Evolutionary conservation across 345 rosid species (phyloP).

Genomic region (Dipteronia sinensis): DNA sequence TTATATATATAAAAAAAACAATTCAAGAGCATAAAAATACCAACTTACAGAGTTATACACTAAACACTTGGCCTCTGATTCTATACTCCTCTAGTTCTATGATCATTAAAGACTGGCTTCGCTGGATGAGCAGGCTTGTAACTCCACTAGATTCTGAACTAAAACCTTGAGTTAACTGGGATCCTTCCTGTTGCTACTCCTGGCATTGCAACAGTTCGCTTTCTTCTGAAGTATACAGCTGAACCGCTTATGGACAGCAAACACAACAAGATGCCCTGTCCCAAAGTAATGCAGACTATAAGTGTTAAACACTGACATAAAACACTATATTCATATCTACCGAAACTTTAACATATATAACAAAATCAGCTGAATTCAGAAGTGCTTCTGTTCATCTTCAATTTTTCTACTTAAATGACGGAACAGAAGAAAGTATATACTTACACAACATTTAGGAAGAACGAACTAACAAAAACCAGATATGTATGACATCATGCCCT

Average conservation of each 20-base stretch:
- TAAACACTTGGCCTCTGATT: not conserved
- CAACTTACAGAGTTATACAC: not conserved
- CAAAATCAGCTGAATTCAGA: slow-evolving; percentile 1
- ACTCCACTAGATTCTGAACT: not conserved
- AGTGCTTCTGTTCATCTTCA: not conserved
- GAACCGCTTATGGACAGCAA: slow-evolving; percentile 66
- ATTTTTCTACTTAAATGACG: not conserved
- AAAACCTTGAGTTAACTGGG: slow-evolving; percentile 67
- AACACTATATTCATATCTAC: not conserved
- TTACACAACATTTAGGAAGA: not conserved
- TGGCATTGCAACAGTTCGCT: slow-evolving; percentile 44
- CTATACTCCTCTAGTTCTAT: not conserved
- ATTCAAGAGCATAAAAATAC: not conserved
- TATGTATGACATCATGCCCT: not conserved
- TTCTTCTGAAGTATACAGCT: slow-evolving; percentile 61
- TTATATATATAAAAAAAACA: not conserved
- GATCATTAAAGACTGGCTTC: not conserved
- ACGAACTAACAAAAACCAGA: not conserved
- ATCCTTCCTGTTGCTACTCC: slow-evolving; percentile 65
- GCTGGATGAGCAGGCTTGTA: not conserved
- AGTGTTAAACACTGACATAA: not conserved
- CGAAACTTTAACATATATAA: not conserved
- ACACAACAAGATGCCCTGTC: slow-evolving; percentile 60
- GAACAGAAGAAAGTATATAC: not conserved
- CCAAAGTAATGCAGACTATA: slow-evolving; percentile 10